Base-by-base conservation (phyloP, 1,284 basidiomycete species). In the Trametes pubescens region DNA sequence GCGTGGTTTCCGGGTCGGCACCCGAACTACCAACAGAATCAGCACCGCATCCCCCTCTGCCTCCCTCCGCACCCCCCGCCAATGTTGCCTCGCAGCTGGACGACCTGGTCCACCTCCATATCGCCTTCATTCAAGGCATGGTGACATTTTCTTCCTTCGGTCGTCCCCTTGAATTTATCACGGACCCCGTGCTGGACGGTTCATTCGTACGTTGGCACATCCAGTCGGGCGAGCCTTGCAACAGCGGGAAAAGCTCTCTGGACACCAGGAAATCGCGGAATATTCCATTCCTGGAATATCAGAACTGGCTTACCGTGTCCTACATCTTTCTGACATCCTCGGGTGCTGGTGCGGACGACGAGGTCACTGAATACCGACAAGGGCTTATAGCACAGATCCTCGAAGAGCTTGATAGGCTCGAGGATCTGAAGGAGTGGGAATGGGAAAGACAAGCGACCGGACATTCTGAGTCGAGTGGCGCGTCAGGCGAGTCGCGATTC, bases 401-500 rank as follows among this genome's bases (percentile, higher is more conserved):
- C 2, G 47, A 48, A 29, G 51, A 52, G 22, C 32, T 52, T 6
- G 32, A 52, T 22, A 18, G 51, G 16, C 51, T 52, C 9, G 51
- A 38, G 11, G 34, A 37, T 21, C n/a, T 52, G 32, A 52, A 52
- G 34, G 37, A 52, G 32, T 52, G 32, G 37, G 51, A 52, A 21
- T 52, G 51, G 51, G 51, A 52, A 29, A 18, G 32, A 29, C 51
- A 52, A n/a, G 9, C 43, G 18, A 44, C 16, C 8, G 43, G 18
- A 18, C 21, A 5, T 8, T 4, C 43, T 18, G 43, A 21, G 8
- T 8, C 43, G 8, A 21, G n/a, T 44, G 43, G 18, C 21, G 43
- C 16, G 16, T 22, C 16, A 9, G 18, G 21, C 8, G 43, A 44
- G 8, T 44, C 43, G 43, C 43, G n/a, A 44, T 44, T 44, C 43